Percentiles rank a stretch among this genome's conserved stretches.
phyloP scores from a whole-genome alignment of 805 yeast genomes.

The Schwanniomyces pseudopolymorphus region DNA sequence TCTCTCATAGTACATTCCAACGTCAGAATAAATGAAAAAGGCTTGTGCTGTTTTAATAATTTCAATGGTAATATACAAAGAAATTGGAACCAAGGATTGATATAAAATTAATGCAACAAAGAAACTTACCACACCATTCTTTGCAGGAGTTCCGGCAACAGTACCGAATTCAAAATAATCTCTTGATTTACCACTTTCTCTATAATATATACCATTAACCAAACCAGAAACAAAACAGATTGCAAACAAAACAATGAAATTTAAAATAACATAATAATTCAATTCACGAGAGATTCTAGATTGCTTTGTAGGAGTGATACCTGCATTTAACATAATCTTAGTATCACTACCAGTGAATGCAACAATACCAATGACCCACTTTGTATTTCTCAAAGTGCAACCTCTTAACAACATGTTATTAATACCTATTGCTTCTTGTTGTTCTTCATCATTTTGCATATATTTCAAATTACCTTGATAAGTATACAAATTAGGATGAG shows the following conservation, averaged over 20 bases:
- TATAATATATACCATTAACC: constrained; percentile 67
- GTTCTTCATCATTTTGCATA: constrained; percentile 9
- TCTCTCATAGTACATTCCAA: constrained; percentile 63
- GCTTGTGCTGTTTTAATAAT: constrained; percentile 83
- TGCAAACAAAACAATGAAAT: constrained; percentile 61
- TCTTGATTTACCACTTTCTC: constrained; percentile 48
- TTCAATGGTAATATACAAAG: constrained; percentile 78
- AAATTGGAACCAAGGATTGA: constrained; percentile 80
- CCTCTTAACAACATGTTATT: constrained; percentile 74
- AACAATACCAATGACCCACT: constrained; percentile 80
- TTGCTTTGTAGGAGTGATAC: constrained; percentile 74
- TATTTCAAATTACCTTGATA: constrained; percentile 66
- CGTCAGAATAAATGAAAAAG: constrained; percentile 74
- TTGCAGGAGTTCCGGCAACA: constrained; percentile 61
- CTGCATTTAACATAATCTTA: constrained; percentile 79
- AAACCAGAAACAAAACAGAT: constrained; percentile 71
- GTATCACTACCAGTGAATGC: constrained; percentile 77
- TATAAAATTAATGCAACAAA: constrained; percentile 76
- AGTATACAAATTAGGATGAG: constrained; percentile 73
- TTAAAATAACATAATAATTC: constrained; percentile 66
- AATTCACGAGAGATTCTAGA: constrained; percentile 73
- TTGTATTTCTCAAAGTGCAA: constrained; percentile 74
- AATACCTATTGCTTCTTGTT: constrained; percentile 65
- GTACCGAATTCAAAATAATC: constrained; percentile 69
- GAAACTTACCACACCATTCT: constrained; percentile 69